Conservation (phyloP, 768 basidiomycete species). For the Cubamyces lactineus region DNA sequence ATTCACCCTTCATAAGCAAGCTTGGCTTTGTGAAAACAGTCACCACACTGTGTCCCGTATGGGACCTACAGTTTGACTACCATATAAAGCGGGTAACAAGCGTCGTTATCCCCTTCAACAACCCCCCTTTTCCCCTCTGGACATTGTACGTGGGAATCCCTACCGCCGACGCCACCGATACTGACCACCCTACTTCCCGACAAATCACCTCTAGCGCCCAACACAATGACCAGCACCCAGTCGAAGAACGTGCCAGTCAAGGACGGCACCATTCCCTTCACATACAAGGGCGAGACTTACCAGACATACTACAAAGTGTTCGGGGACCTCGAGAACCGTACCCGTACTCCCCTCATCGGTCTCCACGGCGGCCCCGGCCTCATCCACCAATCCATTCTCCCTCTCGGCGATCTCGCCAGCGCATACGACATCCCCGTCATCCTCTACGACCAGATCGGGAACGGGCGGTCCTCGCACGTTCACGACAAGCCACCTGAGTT, state of each 20-base stretch:
- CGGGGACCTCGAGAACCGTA: conserved; percentile 43
- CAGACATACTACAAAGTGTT: conserved; percentile 49
- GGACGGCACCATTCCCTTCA: conserved; percentile 32
- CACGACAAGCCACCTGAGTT: conserved; percentile 40
- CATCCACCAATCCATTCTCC: conserved; percentile 45
- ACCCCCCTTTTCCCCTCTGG: not conserved
- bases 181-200: too few relatives aligned
- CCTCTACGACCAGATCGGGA: conserved; percentile 57
- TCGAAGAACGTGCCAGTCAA: not conserved
- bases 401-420: conserved; percentile 41
- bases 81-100: not conserved
- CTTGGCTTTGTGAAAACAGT: not conserved
- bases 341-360: conserved; percentile 40
- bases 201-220: not conserved
- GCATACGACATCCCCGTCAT: conserved; percentile 43
- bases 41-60: not conserved
- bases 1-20: not conserved
- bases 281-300: conserved; percentile 31
- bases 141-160: not conserved
- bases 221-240: not conserved
- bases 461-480: conserved; percentile 47
- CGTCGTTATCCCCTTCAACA: not conserved
- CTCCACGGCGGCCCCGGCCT: conserved; percentile 55
- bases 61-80: not conserved
- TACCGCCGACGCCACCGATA: not conserved